A percentile compares a stretch with the other conserved stretches of the same genome.
phyloP scores from a whole-genome alignment of 768 basidiomycete species.

The Termitomyces sp. region DNA sequence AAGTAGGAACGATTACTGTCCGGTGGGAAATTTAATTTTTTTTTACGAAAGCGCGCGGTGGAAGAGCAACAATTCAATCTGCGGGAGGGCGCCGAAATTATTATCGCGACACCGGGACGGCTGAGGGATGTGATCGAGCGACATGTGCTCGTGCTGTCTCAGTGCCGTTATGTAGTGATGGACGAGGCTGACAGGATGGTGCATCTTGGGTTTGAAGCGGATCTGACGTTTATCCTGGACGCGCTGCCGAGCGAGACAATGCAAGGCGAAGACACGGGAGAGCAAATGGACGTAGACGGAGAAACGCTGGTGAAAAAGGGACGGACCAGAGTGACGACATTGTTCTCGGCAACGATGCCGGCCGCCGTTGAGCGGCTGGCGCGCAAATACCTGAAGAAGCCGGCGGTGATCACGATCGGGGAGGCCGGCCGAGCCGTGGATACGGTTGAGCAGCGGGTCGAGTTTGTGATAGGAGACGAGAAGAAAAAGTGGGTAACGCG shows the following conservation, averaged over 20 bases:
- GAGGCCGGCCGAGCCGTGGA: slow-evolving; percentile 97
- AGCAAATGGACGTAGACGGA: slow-evolving; percentile 77
- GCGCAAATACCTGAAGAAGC: slow-evolving; percentile 87
- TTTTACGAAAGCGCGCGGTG: slow-evolving; percentile 54
- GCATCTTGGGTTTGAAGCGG: slow-evolving; percentile 92
- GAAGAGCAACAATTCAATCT: slow-evolving; percentile 98
- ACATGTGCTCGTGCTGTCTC: slow-evolving; percentile 90
- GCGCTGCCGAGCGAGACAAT: slow-evolving; percentile 83
- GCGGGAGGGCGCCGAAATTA: slow-evolving; percentile 97
- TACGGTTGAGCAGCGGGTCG: slow-evolving; percentile 94
- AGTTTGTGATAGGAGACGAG: slow-evolving; percentile 89
- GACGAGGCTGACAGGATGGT: slow-evolving; percentile 99
- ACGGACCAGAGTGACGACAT: slow-evolving; percentile 85
- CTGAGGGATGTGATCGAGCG: slow-evolving; percentile 97
- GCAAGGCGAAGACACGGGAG: slow-evolving; percentile 76
- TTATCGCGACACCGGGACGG: slow-evolving; percentile 98
- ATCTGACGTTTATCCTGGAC: slow-evolving; percentile 92
- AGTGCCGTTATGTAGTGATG: slow-evolving; percentile 99
- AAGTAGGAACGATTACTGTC: slow-evolving; percentile 24
- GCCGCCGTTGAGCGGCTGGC: slow-evolving; percentile 93
- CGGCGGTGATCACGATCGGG: slow-evolving; percentile 96
- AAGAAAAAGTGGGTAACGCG: slow-evolving; percentile 82
- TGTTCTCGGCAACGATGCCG: slow-evolving; percentile 99
- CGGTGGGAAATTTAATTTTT: no score
- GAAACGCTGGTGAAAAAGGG: slow-evolving; percentile 65